Evolutionary conservation across 1,139 yeast genomes (phyloP).

Genomic region (Hemisphaericaspora xylanilytica): DNA sequence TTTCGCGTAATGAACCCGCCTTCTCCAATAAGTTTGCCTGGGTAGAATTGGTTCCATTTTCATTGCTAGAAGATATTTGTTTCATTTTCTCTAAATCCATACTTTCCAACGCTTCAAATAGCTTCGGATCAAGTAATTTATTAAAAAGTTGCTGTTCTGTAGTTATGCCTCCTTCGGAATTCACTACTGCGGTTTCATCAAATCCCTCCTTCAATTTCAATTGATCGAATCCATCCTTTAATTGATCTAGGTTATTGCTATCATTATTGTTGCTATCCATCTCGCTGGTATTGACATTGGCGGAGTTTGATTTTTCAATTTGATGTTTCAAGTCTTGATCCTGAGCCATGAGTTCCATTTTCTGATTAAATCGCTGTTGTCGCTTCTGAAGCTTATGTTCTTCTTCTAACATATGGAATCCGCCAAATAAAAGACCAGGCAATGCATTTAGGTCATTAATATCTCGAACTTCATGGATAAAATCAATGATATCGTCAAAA

Average conservation of each 20-base stretch:
- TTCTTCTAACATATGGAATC: slow-evolving; percentile 40
- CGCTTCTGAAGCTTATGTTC: slow-evolving; percentile 34
- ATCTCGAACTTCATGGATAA: slow-evolving; percentile 40
- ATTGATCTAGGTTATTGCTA: no score
- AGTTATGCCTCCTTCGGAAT: slow-evolving; percentile 1
- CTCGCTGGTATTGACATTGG: background rate
- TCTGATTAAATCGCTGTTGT: slow-evolving; percentile 22
- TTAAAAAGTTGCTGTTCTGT: slow-evolving; percentile 19
- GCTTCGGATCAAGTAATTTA: slow-evolving; percentile 30
- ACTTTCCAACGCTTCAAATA: slow-evolving; percentile 29
- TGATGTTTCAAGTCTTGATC: slow-evolving; percentile 3
- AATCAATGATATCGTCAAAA: slow-evolving; percentile 49
- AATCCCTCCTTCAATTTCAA: slow-evolving; percentile 5
- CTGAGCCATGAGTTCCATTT: slow-evolving; percentile 11
- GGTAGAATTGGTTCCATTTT: slow-evolving; percentile 11
- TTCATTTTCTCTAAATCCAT: slow-evolving; percentile 29
- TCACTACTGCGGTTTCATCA: slow-evolving; percentile 3
- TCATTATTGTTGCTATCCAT: background rate
- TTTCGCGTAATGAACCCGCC: slow-evolving; percentile 30
- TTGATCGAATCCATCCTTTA: no score
- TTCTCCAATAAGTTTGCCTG: slow-evolving; percentile 25
- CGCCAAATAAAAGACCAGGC: slow-evolving; percentile 41
- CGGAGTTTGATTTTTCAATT: slow-evolving; percentile 6
- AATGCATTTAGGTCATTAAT: slow-evolving; percentile 41
- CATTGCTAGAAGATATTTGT: slow-evolving; percentile 15